Base-by-base conservation (phyloP, 2,329 filamentous ascomycete genomes). In the Pyrenochaeta sp. region DNA sequence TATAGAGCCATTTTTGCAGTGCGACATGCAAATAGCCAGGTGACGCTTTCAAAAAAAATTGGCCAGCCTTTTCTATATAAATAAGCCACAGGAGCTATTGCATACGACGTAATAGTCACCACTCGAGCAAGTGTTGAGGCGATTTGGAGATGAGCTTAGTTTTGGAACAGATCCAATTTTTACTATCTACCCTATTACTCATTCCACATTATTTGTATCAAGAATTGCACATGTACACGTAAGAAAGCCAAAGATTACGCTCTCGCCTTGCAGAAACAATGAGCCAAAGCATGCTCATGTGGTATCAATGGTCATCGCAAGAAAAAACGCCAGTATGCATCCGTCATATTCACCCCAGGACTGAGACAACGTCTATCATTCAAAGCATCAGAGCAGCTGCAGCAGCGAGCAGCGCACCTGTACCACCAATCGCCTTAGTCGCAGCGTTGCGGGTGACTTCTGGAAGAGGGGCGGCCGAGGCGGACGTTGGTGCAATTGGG, bases 341-440 rank as follows among this genome's bases (percentile, higher is more conserved):
- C 51, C 31, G 5, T 17, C 32, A 37, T 3, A 7, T 18, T 40
- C 15, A 15, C n/a, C 32, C 21, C 9, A 41, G 27, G 23, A 44
- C 35, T 39, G 31, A 27, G 42, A 18, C 20, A 30, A 10, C 21
- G 6, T 49, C 30, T 15, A 47, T 51, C 45, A 32, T 60, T 49
- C 67, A 74, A 37, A 74, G 58, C 40, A 69, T 45, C 18, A 72
- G 42, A 10, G 60, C 69, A 30, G 61, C 60, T 2, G 60, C 67
- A 27, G 62, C 67, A 23, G 56, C 64, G 31, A 70, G 31, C 9
- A 71, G 45, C 14, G 58, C 68, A 37, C 58, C 66, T 17, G 60
- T 60, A 30, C 67, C 62, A 12, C 56, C 57, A 21, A 51, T 62
- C 18, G 66, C 35, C 60, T 67, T 66, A 23, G 48, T 44, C 3